Base-by-base conservation (phyloP, 2,329 filamentous ascomycete species). In the Diaporthe sp. region DNA sequence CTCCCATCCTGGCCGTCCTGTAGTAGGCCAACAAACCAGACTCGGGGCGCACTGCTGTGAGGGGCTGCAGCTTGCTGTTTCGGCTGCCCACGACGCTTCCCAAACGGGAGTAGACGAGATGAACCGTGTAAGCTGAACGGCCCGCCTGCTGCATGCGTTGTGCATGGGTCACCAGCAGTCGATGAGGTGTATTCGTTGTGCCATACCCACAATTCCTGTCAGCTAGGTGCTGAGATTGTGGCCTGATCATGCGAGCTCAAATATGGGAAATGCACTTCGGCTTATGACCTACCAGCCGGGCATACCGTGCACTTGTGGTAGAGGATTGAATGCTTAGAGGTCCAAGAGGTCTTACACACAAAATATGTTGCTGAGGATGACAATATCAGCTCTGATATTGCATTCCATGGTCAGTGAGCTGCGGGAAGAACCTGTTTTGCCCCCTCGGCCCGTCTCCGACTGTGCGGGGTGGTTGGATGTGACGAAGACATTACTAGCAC, bases 71-170 rank as follows among this genome's bases (percentile, higher is more conserved):
- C 65, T 70, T 53, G 49, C 34, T 53, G 65, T 70, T 70, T 70
- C 65, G 65, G 47, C 49, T 55, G 49, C 65, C 65, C 65, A 70
- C 47, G 34, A 39, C 31, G 49, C 65, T 70, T 70, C 65, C 65
- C 22, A 55, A 70, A 55, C 31, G 49, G 65, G 65, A 55, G 65
- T 70, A 70, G 65, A 70, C 65, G 34, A 55, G 65, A 70, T 70
- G 65, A 70, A 70, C 65, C 49, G 65, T 70, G 65, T 70, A 70
- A 70, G 65, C 65, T 70, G 65, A 70, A 42, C 65, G 65, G 65
- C 65, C 47, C 49, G 65, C 65, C n/a, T 28, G 49, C 65, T 70
- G 65, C 65, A 70, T 70, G 65, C 49, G 65, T 47, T 70, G 65
- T 53, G 49, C 49, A 70, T 51, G 49, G 49, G 65, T 70, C 34